Base-by-base conservation (phyloP, 2,329 filamentous ascomycete species). In the Trichoderma semiorbis region DNA sequence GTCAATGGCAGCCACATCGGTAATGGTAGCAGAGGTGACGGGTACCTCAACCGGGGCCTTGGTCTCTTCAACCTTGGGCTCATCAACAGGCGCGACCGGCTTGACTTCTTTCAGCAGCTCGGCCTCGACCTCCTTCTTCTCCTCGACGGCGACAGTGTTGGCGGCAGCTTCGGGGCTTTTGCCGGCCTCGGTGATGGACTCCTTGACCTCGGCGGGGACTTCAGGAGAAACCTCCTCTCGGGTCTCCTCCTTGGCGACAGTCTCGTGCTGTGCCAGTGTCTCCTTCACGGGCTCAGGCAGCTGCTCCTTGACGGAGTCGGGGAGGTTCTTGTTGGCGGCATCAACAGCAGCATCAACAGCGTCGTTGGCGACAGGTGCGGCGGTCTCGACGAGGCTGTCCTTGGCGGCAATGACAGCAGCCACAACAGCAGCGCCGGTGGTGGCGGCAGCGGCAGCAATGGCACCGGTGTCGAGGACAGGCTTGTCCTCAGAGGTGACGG, bases 81-180 rank as follows among this genome's bases (percentile, higher is more conserved):
- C 82, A 50, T 72, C 77, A 0, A 78, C 75, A 14, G 79, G 77
- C 75, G 83, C 77, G 68, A 79, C 78, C 67, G 81, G 78, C 79
- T 87, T 85, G 73, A 90, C 86, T 80, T 92, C 88, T 74, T 89
- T 86, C 62, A 94, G 84, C 10, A 97, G 85, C 82, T 97, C 92
- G 30, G 88, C 81, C 83, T 97, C 93, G 6, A 94, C 86, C 11
- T 85, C 86, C 79, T 88, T 89, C 88, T 96, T 96, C 76, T 95
- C 92, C 74, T 87, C 83, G 7, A 96, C 92, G 21, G 90, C 92
- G 70, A 86, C 85, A 2, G 89, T 84, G 80, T 90, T 91, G 70
- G 88, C 87, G 43, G 92, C 88, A 39, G 93, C 93, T 81, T 96
- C 93, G 10, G 93, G 91, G 73, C 84, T 85, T 77, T 86, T 80